phyloP scores from a whole-genome alignment of 208 protist genomes.

The Leishmania mexicana region DNA sequence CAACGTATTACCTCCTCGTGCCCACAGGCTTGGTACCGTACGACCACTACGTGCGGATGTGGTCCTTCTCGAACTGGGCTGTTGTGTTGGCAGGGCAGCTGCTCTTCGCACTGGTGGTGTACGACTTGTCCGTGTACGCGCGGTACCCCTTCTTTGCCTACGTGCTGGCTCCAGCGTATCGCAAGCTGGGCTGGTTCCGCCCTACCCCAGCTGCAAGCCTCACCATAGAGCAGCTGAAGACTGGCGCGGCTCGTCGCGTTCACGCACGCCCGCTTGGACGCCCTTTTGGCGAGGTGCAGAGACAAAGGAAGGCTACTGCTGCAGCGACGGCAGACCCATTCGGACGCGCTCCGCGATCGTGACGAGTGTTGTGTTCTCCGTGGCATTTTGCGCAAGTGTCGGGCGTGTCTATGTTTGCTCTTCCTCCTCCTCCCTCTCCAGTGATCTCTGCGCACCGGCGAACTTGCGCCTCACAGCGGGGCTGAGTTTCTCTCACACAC shows the following conservation, averaged over 20 bases:
- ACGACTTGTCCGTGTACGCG: conserved; percentile 80
- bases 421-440: background rate
- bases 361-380: background rate
- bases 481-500: background rate
- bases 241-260: conserved; percentile 24
- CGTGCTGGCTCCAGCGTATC: conserved; percentile 67
- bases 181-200: conserved; percentile 46
- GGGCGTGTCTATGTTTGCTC: background rate
- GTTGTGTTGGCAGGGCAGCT: conserved; percentile 67
- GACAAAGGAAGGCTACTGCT: conserved; percentile 22
- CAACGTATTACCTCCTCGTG: conserved; percentile 80
- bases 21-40: conserved; percentile 50
- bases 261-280: conserved; percentile 56
- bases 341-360: conserved; percentile 12
- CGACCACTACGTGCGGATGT: conserved; percentile 74
- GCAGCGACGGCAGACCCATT: conserved; percentile 5
- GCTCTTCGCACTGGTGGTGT: conserved; percentile 63
- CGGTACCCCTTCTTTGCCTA: conserved; percentile 78
- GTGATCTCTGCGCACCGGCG: background rate
- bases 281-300: conserved; percentile 45
- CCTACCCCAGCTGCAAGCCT: conserved; percentile 29
- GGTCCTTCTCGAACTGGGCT: conserved; percentile 64
- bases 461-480: background rate
- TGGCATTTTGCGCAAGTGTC: background rate
- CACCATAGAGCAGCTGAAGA: conserved; percentile 54